Evolutionary conservation across 345 rosid species (phyloP), one percentile per base, ranked within the genome.

Genomic region (Moringa oleifera): DNA sequence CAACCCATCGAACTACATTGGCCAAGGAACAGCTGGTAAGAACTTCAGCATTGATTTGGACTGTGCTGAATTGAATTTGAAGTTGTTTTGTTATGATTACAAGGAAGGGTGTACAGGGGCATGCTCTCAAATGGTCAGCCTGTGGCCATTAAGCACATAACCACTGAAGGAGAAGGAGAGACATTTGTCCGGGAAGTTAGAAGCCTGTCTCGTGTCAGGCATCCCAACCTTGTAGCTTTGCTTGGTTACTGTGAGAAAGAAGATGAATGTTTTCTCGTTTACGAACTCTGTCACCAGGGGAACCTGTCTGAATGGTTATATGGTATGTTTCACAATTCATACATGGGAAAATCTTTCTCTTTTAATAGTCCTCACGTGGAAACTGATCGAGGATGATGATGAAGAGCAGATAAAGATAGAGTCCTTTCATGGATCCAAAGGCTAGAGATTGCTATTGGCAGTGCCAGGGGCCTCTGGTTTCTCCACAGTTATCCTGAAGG

Each of bases 51-150:
- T n/a, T n/a, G 41, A 4, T 33, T 33, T 33, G 37, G 37, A 4
- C 11, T 33, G 37, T 33, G 5, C 12, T 4, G 49, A 22, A 36
- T 41, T 4, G 49, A 22, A 36, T 53, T 61, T 64, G 37, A 57
- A 55, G 53, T 65, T 59, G 7, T 62, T 51, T 47, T 25, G 15
- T 19, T 49, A 20, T 13, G 47, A 53, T 24, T n/a, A 23, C 18
- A 77, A 83, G 88, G 91, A 36, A 85, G 81, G 67, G 91, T 83
- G 37, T 85, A 81, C 57, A 83, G 64, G 72, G 86, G 91, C 21
- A 12, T 66, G 10, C 74, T 83, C 37, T 69, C 77, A 46, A 72
- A 74, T 25, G 86, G 86, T 23, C 62, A 70, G 58, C 68, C 49
- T 0, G 76, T 81, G 3, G 91, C 91, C 0, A 71, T 85, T 53